These are phyloP conservation scores for Komagataea norvegica DNA, from an alignment of 1,139 yeast species.

Conservation along the genomic window DNA sequence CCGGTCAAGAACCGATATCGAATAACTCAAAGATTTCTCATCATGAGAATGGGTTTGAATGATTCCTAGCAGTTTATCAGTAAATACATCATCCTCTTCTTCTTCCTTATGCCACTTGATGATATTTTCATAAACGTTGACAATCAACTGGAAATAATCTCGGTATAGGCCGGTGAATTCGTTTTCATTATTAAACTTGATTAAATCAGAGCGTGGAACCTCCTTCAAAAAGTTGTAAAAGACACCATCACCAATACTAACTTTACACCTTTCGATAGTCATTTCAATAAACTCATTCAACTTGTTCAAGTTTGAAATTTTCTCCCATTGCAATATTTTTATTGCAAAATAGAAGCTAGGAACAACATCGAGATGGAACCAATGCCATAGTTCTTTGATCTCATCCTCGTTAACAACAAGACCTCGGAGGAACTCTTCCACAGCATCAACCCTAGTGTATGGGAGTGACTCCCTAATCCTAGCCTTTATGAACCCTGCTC, in stretches of 20 bases:
- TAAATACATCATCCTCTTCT: not conserved
- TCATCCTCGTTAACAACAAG: not conserved
- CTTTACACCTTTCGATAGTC: slow-evolving; percentile 5
- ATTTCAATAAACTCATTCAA: slow-evolving; percentile 9
- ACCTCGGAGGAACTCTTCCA: not conserved
- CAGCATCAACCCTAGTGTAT: not conserved
- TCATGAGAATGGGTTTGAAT: slow-evolving; percentile 2
- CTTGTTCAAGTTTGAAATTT: slow-evolving; percentile 4
- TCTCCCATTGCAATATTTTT: slow-evolving; percentile 3
- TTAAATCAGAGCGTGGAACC: not conserved
- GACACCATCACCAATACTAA: slow-evolving; percentile 3
- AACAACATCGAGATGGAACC: slow-evolving; percentile 5
- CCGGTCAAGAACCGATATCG: not conserved
- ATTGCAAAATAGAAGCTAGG: slow-evolving; percentile 6
- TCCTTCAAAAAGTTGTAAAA: slow-evolving; percentile 2
- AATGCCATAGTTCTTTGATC: not conserved
- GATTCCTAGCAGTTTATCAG: not conserved
- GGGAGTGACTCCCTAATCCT: not conserved
- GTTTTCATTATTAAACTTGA: slow-evolving; percentile 4
- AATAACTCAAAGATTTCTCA: not conserved
- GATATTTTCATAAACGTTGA: slow-evolving; percentile 1
- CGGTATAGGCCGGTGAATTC: not conserved
- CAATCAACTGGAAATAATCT: slow-evolving; percentile 1
- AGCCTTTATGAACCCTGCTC: slow-evolving; percentile 5
- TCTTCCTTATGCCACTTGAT: not conserved